These are phyloP conservation scores for Vickermania ingenoplastis DNA, from an alignment of 208 protist genomes.

Conservation along the genomic window DNA sequence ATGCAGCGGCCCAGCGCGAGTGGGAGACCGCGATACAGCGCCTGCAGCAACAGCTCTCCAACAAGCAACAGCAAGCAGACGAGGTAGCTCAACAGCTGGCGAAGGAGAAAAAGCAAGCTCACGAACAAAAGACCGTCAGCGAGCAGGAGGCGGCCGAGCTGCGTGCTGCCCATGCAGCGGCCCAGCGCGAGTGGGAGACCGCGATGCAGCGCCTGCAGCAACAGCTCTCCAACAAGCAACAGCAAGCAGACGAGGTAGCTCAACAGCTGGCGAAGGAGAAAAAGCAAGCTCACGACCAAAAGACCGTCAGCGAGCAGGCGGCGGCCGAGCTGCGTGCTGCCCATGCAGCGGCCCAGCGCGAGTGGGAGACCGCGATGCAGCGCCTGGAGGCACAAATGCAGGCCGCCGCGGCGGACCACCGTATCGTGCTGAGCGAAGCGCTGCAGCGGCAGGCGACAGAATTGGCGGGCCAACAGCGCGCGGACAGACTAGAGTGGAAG, in stretches of 20 bases:
- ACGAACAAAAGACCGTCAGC: neutral
- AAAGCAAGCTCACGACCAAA: too few relatives aligned
- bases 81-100: too few relatives aligned
- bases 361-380: conserved; percentile 17
- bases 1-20: conserved; percentile 10
- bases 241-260: too few relatives aligned
- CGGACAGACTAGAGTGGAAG: conserved; percentile 1
- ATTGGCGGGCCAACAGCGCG: conserved; percentile 3
- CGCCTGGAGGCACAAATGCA: conserved; percentile 16
- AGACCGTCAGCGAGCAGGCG: neutral
- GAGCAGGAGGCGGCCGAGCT: conserved; percentile 3
- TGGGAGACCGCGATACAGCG: conserved; percentile 17
- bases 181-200: conserved; percentile 8
- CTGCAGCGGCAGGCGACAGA: neutral
- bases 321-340: conserved; percentile 9
- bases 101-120: too few relatives aligned
- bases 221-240: too few relatives aligned
- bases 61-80: conserved; percentile 7
- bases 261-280: too few relatives aligned
- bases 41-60: conserved; percentile 15
- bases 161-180: conserved; percentile 11
- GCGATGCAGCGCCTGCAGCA: conserved; percentile 21
- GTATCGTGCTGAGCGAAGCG: too few relatives aligned
- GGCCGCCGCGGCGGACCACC: too few relatives aligned
- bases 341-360: conserved; percentile 10